These are phyloP conservation scores for Penicillium sp. DNA, from an alignment of 2,329 filamentous ascomycete genomes.

Conservation along the genomic window DNA sequence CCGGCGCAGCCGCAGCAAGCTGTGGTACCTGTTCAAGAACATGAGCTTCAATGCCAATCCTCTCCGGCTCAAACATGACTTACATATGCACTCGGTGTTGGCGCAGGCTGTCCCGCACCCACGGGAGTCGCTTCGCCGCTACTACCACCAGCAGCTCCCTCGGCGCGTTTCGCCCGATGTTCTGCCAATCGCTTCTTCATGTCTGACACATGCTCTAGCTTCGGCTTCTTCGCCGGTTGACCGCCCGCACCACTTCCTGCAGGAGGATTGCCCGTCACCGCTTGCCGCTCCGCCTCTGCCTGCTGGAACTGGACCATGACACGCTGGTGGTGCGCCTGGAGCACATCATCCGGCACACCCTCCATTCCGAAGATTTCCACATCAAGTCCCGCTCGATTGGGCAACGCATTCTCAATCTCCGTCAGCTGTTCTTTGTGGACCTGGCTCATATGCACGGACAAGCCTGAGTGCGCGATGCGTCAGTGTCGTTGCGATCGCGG, in stretches of 20 bases:
- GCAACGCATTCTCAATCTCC: conserved; percentile 86
- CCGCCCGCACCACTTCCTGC: conserved; percentile 56
- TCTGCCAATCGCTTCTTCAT: conserved; percentile 77
- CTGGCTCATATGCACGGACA: conserved; percentile 96
- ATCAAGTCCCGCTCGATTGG: conserved; percentile 78
- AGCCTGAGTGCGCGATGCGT: conserved; percentile 54
- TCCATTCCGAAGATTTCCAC: conserved; percentile 99
- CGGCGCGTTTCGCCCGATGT: conserved; percentile 65
- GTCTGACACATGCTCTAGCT: conserved; percentile 72
- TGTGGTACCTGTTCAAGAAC: conserved; percentile 33
- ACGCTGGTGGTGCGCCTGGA: conserved; percentile 78
- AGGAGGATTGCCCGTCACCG: conserved; percentile 77
- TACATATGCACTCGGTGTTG: conserved; percentile 58
- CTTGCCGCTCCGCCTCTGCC: conserved; percentile 76
- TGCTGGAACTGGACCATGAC: conserved; percentile 84
- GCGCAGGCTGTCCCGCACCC: conserved; percentile 47
- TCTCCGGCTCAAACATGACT: conserved; percentile 36
- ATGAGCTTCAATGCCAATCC: conserved; percentile 1
- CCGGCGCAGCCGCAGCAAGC: conserved; percentile 21
- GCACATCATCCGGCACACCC: conserved; percentile 82
- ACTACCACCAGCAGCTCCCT: conserved; percentile 55
- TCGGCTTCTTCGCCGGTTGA: conserved; percentile 58
- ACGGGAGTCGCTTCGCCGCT: conserved; percentile 59
- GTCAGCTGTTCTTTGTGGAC: conserved; percentile 92
- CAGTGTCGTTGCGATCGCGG: conserved; percentile 2